Evolutionary conservation across 257 asterid genomes (phyloP), one percentile per base, ranked within the genome.

Genomic region (Nicotiana otophora): DNA sequence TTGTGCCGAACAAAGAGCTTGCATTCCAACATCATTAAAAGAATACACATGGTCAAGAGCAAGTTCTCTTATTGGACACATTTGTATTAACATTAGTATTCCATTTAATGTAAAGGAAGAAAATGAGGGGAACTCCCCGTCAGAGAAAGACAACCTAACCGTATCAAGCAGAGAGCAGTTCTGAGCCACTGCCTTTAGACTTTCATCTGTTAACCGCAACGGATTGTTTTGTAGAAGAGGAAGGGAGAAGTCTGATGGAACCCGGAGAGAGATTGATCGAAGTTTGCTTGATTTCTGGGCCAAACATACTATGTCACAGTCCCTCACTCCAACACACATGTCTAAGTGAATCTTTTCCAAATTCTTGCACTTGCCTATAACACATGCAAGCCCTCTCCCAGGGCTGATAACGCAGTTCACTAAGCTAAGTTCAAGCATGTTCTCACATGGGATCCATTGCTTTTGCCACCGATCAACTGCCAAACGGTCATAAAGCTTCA

Each of bases 381-480:
- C 83, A 64, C 98, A 92, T n/a, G 98, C 94, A 12, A 95, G 96
- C 19, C 98, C 98, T 82, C 96, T 87, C 4, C 93, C 98, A 0
- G 98, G 95, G 89, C 92, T 92, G 77, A 88, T 91, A 78, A 95
- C 90, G 62, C 97, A 89, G 69, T 95, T 95, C 70, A 90, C 98
- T 78, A 95, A 80, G 83, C 87, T 90, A 16, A 95, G 93, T 84
- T 95, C 98, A 12, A 84, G 34, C 97, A 95, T 89, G 84, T 86
- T 86, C 39, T 87, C 92, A 81, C 98, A 95, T 0, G 96, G 96
- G 66, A 92, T 78, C 64, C 75, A 83, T 83, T 95, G 98, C 81
- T 85, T 86, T 80, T 90, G 92, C 98, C 97, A 93, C 69, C 86
- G 86, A 48, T 91, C 92, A 51, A 92, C 89, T 5, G 94, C 90